Conservation (phyloP, 768 basidiomycete genomes). For the Boletus eberwhitei region DNA sequence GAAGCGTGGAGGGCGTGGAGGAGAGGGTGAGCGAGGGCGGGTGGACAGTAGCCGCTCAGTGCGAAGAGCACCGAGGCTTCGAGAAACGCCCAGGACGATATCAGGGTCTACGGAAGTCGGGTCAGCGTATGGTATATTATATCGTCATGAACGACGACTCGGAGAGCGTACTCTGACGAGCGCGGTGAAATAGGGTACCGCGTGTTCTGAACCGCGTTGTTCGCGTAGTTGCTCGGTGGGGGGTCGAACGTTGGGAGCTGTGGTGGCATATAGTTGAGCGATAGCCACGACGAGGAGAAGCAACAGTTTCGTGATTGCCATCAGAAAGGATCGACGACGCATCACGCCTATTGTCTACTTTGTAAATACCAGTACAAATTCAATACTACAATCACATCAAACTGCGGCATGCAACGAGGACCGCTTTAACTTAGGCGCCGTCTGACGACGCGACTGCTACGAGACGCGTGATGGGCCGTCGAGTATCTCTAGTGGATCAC, state of each 20-base stretch:
- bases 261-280: background rate
- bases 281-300: background rate
- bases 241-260: constrained; percentile 18
- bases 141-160: too few species aligned
- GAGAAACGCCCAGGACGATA: constrained; percentile 6
- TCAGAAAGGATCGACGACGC: background rate
- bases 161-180: background rate
- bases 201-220: constrained; percentile 5
- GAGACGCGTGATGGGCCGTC: too few species aligned
- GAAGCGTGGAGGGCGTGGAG: background rate
- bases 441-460: too few species aligned
- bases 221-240: constrained; percentile 9
- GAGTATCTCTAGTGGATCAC: too few species aligned
- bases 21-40: background rate
- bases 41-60: background rate
- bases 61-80: constrained; percentile 3
- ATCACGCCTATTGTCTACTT: too few species aligned
- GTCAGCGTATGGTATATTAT: background rate
- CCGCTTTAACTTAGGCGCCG: too few species aligned
- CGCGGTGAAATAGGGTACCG: background rate
- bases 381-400: background rate
- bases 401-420: too few species aligned
- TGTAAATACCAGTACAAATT: too few species aligned
- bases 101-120: background rate
- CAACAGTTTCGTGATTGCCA: constrained; percentile 5